Conservation (phyloP, 2,329 filamentous ascomycete species). For the Neopestalotiopsis sp. region DNA sequence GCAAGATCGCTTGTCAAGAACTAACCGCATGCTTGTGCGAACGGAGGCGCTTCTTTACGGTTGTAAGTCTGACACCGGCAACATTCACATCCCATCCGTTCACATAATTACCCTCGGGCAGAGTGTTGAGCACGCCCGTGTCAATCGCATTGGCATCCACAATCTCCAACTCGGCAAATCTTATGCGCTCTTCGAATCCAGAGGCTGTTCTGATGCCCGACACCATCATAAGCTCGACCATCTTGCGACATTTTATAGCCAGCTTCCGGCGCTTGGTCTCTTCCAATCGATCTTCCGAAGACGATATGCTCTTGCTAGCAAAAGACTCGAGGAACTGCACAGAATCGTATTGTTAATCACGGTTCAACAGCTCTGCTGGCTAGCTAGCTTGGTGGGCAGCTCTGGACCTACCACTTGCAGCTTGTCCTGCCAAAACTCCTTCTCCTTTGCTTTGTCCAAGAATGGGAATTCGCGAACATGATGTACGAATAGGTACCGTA, state of each 20-base stretch:
- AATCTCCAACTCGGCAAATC: slow-evolving; percentile 95
- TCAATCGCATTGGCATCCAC: slow-evolving; percentile 94
- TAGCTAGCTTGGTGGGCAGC: not conserved
- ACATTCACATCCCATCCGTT: slow-evolving; percentile 98
- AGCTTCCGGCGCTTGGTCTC: slow-evolving; percentile 95
- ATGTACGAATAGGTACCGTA: slow-evolving; percentile 97
- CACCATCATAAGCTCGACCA: slow-evolving; percentile 99
- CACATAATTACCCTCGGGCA: slow-evolving; percentile 89
- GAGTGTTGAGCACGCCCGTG: slow-evolving; percentile 81
- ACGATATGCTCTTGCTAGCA: slow-evolving; percentile 95
- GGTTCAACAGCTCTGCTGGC: not conserved
- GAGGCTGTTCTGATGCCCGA: slow-evolving; percentile 94
- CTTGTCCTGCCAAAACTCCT: slow-evolving; percentile 99
- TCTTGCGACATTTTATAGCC: slow-evolving; percentile 89
- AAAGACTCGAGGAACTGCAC: slow-evolving; percentile 92
- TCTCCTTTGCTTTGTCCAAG: slow-evolving; percentile 93
- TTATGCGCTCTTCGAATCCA: slow-evolving; percentile 95
- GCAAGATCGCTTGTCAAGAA: slow-evolving; percentile 20
- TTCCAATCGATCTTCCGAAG: slow-evolving; percentile 92
- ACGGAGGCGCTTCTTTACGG: slow-evolving; percentile 83
- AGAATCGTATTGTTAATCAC: not conserved
- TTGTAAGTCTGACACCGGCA: slow-evolving; percentile 81
- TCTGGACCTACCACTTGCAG: slow-evolving; percentile 79
- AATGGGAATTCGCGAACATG: slow-evolving; percentile 98
- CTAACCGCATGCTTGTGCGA: slow-evolving; percentile 89